These are phyloP conservation scores for Nigrospora oryzae DNA, from an alignment of 2,329 filamentous ascomycete genomes.

Conservation along the genomic window DNA sequence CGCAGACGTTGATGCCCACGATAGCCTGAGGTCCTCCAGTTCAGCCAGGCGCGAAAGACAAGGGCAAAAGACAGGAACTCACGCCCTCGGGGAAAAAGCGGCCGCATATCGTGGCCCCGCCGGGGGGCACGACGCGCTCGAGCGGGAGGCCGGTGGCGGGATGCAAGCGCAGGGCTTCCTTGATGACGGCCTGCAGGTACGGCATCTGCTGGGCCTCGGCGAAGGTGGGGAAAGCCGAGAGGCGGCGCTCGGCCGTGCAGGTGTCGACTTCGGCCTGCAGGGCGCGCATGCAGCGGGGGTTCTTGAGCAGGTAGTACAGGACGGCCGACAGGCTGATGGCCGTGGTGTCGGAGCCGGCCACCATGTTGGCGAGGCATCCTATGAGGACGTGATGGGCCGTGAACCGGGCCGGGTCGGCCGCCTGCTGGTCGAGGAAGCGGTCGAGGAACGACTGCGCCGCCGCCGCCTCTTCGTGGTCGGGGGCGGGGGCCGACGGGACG, in stretches of 20 bases:
- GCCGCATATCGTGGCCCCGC: conserved; percentile 29
- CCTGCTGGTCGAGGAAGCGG: no score
- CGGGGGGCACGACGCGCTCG: conserved; percentile 34
- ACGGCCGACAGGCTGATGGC: conserved; percentile 21
- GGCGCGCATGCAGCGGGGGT: conserved; percentile 18
- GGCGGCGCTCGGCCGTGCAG: no score
- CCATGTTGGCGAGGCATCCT: conserved; percentile 16
- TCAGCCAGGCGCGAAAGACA: not conserved
- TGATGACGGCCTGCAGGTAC: conserved; percentile 43
- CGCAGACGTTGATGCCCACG: conserved; percentile 26
- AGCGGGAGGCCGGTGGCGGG: conserved; percentile 37
- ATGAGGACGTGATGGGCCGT: no score
- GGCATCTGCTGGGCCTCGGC: conserved; percentile 30
- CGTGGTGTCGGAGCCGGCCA: conserved; percentile 26
- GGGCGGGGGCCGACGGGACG: no score
- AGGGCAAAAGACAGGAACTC: not conserved
- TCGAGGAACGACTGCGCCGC: no score
- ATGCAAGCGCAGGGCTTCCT: conserved; percentile 44
- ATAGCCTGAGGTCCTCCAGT: conserved; percentile 10
- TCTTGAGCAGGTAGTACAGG: conserved; percentile 17
- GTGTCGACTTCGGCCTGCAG: conserved; percentile 28
- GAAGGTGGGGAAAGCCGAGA: conserved; percentile 10
- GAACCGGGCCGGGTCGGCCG: no score
- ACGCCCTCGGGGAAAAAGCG: conserved; percentile 19
- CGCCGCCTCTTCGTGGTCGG: no score